A percentile compares a stretch with the other conserved stretches of the same genome.
Conservation (phyloP, 2,329 filamentous ascomycete genomes). For the Penicillium thymicola region DNA sequence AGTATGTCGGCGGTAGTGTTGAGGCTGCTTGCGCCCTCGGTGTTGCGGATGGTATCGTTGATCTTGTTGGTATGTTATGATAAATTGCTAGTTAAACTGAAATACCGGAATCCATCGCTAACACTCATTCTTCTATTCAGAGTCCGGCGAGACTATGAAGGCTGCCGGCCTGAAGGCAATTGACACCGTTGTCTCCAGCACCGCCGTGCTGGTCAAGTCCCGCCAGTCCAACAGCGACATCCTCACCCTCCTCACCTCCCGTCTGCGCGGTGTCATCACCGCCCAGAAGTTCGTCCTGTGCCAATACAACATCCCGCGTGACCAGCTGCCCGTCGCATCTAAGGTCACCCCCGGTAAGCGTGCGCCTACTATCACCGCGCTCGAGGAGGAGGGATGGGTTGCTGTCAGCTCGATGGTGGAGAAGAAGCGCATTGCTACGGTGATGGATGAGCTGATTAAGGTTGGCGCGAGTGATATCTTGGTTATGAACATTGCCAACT, state of each 20-base stretch:
- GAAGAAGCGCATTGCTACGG: constrained; percentile 76
- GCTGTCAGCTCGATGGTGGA: constrained; percentile 93
- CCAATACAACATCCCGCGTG: constrained; percentile 87
- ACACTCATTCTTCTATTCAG: constrained; percentile 44
- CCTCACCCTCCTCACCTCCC: constrained; percentile 77
- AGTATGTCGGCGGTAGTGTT: constrained; percentile 93
- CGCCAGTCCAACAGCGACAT: constrained; percentile 76
- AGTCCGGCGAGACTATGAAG: constrained; percentile 98
- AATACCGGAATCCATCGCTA: not conserved
- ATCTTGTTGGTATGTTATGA: constrained; percentile 76
- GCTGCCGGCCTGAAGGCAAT: constrained; percentile 92
- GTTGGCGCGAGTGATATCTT: constrained; percentile 81
- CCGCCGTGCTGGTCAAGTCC: constrained; percentile 88
- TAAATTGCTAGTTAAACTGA: not conserved
- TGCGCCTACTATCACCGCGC: constrained; percentile 82
- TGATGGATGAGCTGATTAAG: constrained; percentile 78
- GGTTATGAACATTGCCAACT: constrained; percentile 82
- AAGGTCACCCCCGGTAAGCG: constrained; percentile 90
- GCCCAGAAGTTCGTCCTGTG: constrained; percentile 92
- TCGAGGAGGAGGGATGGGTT: constrained; percentile 89
- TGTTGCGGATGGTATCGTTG: constrained; percentile 94
- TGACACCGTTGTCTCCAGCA: constrained; percentile 84
- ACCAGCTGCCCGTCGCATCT: constrained; percentile 62
- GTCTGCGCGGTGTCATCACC: constrained; percentile 91
- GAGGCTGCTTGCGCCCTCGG: constrained; percentile 94